Conservation (phyloP, 208 protist species). For the Trypanosoma rangeli region DNA sequence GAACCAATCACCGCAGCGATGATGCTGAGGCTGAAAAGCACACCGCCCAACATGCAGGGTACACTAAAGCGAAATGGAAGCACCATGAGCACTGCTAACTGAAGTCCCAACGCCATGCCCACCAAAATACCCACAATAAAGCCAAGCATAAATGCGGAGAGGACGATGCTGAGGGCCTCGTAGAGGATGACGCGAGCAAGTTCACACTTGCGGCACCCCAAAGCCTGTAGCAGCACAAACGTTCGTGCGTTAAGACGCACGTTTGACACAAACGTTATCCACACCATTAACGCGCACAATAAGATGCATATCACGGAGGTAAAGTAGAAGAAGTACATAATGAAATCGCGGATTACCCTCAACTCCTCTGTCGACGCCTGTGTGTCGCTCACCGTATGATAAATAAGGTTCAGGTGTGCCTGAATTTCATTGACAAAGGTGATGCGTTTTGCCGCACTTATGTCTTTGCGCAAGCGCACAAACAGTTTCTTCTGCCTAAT, state of each 20-base stretch:
- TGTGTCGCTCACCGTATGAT: conserved; percentile 52
- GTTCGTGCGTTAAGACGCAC: conserved; percentile 94
- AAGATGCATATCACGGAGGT: conserved; percentile 87
- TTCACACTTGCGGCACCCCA: conserved; percentile 87
- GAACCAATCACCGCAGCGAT: conserved; percentile 87
- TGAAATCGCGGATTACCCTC: conserved; percentile 49
- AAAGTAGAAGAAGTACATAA: conserved; percentile 95
- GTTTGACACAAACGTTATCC: conserved; percentile 95
- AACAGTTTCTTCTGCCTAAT: conserved; percentile 61
- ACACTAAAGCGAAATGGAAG: conserved; percentile 90
- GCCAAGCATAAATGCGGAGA: conserved; percentile 90
- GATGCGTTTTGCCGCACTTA: conserved; percentile 44
- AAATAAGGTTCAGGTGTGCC: conserved; percentile 54
- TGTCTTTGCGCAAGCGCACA: conserved; percentile 47
- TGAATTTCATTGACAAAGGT: conserved; percentile 85
- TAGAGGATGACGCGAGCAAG: conserved; percentile 92
- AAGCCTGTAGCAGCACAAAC: conserved; percentile 92
- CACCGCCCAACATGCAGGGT: conserved; percentile 82
- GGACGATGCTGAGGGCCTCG: conserved; percentile 91
- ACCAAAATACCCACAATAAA: conserved; percentile 66
- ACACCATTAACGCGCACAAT: conserved; percentile 95
- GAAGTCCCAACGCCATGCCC: conserved; percentile 79
- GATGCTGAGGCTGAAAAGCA: conserved; percentile 75
- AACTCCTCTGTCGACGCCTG: conserved; percentile 40
- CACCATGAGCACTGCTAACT: conserved; percentile 88